A percentile compares a stretch with the other conserved stretches of the same genome.
phyloP scores from a whole-genome alignment of 345 rosid genomes.

The Euclidium syriacum region DNA sequence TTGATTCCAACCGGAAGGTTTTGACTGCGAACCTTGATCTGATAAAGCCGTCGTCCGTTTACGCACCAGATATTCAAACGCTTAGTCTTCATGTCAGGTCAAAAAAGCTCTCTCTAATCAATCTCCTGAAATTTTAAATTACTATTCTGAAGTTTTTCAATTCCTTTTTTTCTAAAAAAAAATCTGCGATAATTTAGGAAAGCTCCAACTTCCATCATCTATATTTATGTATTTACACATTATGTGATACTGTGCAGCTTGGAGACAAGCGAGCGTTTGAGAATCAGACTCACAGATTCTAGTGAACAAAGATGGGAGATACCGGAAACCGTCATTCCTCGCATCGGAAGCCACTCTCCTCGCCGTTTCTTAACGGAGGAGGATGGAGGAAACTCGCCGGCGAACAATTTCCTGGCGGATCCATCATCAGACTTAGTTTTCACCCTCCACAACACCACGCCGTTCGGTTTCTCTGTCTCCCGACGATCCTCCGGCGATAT shows the following conservation, averaged over 20 bases:
- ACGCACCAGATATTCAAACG: conserved; percentile 43
- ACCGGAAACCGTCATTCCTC: conserved; percentile 46
- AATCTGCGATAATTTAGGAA: not conserved
- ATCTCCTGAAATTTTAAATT: not conserved
- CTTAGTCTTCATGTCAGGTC: conserved; percentile 49
- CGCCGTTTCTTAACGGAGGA: conserved; percentile 7
- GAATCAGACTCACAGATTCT: conserved; percentile 49
- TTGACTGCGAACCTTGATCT: conserved; percentile 47
- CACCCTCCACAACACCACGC: conserved; percentile 47
- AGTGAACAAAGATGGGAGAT: conserved; percentile 53
- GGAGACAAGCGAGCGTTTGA: conserved; percentile 46
- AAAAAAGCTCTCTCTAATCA: not conserved
- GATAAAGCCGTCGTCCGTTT: conserved; percentile 38
- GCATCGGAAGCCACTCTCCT: conserved; percentile 18
- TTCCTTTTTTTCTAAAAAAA: too few species aligned
- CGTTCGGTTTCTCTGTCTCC: conserved; percentile 55
- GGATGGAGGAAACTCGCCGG: not conserved
- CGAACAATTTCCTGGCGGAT: conserved; percentile 8
- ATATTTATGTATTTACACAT: too few species aligned
- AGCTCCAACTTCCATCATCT: not conserved
- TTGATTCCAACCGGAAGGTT: conserved; percentile 20
- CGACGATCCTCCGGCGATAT: conserved; percentile 58
- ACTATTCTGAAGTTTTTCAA: not conserved
- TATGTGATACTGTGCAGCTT: too few species aligned
- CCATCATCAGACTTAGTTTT: conserved; percentile 52